Conservation (phyloP, 116 monocot genomes). For the Phalaenopsis hybrid region DNA sequence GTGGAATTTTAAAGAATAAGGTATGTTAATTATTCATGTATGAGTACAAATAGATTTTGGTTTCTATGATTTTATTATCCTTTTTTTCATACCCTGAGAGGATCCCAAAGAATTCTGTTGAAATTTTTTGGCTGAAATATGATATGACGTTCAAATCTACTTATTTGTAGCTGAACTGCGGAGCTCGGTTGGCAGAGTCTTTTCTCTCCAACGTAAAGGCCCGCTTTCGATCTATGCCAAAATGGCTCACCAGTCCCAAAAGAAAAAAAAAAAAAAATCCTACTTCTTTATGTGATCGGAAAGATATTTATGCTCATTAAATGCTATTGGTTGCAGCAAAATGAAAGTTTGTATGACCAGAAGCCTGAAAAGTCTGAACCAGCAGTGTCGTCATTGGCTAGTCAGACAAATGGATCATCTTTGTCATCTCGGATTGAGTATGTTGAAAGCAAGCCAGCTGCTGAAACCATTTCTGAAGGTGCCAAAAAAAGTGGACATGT, state of each 20-base stretch:
- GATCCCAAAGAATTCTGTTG: neutral
- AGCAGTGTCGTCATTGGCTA: constrained; percentile 26
- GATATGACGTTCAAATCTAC: neutral
- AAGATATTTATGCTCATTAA: neutral
- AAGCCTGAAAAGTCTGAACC: constrained; percentile 84
- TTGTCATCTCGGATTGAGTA: constrained; percentile 80
- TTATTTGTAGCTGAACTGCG: neutral
- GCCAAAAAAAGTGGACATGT: constrained; percentile 49
- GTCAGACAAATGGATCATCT: constrained; percentile 26
- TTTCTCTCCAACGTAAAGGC: too few relatives aligned
- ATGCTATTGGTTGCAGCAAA: constrained; percentile 50
- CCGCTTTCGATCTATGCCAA: too few relatives aligned
- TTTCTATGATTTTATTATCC: neutral
- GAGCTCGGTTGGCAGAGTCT: too few relatives aligned
- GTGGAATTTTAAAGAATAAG: neutral
- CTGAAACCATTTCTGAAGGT: constrained; percentile 27
- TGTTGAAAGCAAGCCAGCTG: constrained; percentile 45
- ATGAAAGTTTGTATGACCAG: constrained; percentile 91
- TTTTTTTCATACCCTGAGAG: neutral
- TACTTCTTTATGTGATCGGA: neutral
- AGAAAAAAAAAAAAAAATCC: neutral
- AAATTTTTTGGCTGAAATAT: constrained; percentile 1
- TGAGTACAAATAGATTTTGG: neutral
- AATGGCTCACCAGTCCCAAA: too few relatives aligned
- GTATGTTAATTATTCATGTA: neutral